Evolutionary conservation across 305 asterid species (phyloP), one percentile per base, ranked within the genome.

Genomic region (Ajuga reptans): DNA sequence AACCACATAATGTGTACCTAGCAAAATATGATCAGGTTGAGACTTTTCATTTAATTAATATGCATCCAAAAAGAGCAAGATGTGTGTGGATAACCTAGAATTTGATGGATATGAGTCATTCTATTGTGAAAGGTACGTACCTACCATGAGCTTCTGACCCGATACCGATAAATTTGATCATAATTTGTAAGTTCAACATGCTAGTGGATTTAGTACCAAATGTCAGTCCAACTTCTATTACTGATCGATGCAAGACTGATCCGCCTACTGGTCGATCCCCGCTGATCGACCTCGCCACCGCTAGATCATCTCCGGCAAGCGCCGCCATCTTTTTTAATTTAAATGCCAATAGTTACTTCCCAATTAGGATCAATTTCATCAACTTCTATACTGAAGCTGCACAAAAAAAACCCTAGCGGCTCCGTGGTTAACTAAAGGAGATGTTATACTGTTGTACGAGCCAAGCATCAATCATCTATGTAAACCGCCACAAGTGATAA

Each of bases 111-210:
- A 56, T 16, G 66, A 50, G 55, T 16, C 59, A 69, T 21, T 59
- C 65, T 53, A 27, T 15, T 17, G 69, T 24, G n/a, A n/a, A 33
- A 2, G 31, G 66, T 36, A 83, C 97, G 84, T 79, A 93, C 97
- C 99, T 97, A 56, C 99, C 99, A 72, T 93, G 99, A 83, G 99
- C 99, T 88, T 93, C 97, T 27, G 99, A 79, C 66, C 94, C 87
- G n/a, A n/a, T n/a, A n/a, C n/a, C n/a, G n/a, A n/a, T n/a, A n/a
- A n/a, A n/a, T n/a, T n/a, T n/a, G n/a, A n/a, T n/a, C n/a, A n/a
- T n/a, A n/a, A n/a, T n/a, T n/a, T n/a, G n/a, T n/a, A n/a, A n/a
- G n/a, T n/a, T n/a, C n/a, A n/a, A n/a, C n/a, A n/a, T n/a, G n/a
- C n/a, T n/a, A n/a, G n/a, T n/a, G n/a, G n/a, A n/a, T n/a, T n/a